These are phyloP conservation scores for Zymoseptoria crescenta DNA, from an alignment of 2,329 filamentous ascomycete genomes.

Conservation along the genomic window DNA sequence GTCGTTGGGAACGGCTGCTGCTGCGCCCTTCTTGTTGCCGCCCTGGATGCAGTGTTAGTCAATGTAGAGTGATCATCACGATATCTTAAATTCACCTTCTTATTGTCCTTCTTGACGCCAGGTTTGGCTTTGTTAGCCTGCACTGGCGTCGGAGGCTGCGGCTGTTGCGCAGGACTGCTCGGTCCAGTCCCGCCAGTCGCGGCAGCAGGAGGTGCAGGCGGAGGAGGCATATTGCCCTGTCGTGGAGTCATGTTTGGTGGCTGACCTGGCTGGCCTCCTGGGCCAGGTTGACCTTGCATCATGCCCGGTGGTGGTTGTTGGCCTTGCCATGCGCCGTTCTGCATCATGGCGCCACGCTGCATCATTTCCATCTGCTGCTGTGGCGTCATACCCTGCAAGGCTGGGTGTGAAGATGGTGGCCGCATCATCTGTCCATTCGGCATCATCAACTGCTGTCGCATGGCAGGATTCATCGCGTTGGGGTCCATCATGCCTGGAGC, in stretches of 20 bases:
- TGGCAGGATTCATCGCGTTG: conserved; percentile 27
- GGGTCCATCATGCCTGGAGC: conserved; percentile 51
- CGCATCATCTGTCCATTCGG: conserved; percentile 19
- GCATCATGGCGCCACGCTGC: conserved; percentile 26
- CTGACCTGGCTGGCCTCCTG: conserved; percentile 41
- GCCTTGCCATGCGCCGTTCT: conserved; percentile 28
- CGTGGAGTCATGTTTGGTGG: conserved; percentile 61
- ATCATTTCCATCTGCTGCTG: conserved; percentile 43
- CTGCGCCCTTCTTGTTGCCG: conserved; percentile 35
- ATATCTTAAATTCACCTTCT: conserved; percentile 26
- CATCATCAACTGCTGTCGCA: conserved; percentile 15
- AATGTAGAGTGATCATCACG: neutral
- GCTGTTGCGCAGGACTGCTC: conserved; percentile 40
- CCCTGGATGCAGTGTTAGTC: conserved; percentile 7
- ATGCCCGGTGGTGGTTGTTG: conserved; percentile 30
- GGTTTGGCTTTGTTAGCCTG: conserved; percentile 65
- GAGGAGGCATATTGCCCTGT: conserved; percentile 53
- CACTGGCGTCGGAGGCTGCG: conserved; percentile 67
- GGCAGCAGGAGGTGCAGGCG: conserved; percentile 39
- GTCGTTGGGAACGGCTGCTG: conserved; percentile 37
- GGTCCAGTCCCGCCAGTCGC: conserved; percentile 37
- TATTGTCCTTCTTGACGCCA: conserved; percentile 59
- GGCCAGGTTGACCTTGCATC: conserved; percentile 39
- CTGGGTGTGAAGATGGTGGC: conserved; percentile 57
- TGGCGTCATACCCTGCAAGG: conserved; percentile 45